Evolutionary conservation across 106 monocot genomes (phyloP).

Genomic region (Dendrobium chrysotoxum): DNA sequence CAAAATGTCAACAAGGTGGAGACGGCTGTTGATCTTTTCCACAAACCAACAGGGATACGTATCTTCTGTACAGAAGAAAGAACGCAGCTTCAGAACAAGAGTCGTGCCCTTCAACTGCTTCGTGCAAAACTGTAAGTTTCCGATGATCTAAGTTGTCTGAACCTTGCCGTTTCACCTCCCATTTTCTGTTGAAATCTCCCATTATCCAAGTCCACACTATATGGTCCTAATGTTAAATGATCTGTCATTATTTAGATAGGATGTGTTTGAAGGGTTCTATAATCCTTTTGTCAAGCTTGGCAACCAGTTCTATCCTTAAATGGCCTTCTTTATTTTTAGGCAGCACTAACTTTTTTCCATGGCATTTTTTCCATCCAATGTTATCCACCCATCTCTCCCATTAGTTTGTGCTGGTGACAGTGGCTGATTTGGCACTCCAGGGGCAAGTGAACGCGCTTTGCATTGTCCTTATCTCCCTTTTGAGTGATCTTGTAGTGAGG

Average conservation of each 20-base stretch:
- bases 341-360: too few species aligned
- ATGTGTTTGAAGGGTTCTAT: too few species aligned
- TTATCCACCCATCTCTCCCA: too few species aligned
- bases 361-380: too few species aligned
- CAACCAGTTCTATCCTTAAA: too few species aligned
- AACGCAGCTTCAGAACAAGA: slow-evolving; percentile 74
- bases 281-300: too few species aligned
- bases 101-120: slow-evolving; percentile 82
- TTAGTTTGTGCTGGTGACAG: too few species aligned
- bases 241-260: too few species aligned
- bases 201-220: background rate
- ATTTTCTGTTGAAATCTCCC: background rate
- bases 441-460: background rate
- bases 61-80: slow-evolving; percentile 99
- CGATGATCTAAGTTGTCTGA: background rate
- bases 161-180: background rate
- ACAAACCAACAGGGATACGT: slow-evolving; percentile 94
- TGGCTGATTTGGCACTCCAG: too few species aligned
- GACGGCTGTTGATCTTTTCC: slow-evolving; percentile 91
- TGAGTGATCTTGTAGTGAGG: too few species aligned
- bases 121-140: slow-evolving; percentile 90
- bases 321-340: too few species aligned
- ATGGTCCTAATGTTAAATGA: background rate
- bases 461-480: background rate
- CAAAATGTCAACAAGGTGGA: slow-evolving; percentile 99